Percentiles rank a stretch among this genome's conserved stretches.
These are phyloP conservation scores for Tolypocladium sp. DNA, from an alignment of 2,329 filamentous ascomycete genomes.

Conservation along the genomic window DNA sequence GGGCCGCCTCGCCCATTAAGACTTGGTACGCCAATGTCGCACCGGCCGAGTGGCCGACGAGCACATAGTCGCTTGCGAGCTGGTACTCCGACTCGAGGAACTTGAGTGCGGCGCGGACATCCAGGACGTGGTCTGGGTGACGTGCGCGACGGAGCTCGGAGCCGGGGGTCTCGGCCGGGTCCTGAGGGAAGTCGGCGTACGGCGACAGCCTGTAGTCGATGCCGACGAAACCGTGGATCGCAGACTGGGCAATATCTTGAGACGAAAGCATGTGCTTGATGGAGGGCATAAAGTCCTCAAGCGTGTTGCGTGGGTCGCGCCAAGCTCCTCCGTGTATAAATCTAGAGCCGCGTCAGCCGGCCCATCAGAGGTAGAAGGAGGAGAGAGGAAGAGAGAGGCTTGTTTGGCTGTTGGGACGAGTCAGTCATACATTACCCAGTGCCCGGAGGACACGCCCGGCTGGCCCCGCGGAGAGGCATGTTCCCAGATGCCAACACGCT, in stretches of 20 bases:
- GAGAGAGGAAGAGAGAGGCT: not conserved
- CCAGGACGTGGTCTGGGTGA: slow-evolving; percentile 52
- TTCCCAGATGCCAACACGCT: slow-evolving; percentile 38
- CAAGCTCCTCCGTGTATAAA: slow-evolving; percentile 57
- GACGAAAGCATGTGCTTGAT: slow-evolving; percentile 31
- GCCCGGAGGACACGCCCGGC: slow-evolving; percentile 9
- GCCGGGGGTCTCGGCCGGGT: slow-evolving; percentile 13
- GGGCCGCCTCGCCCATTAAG: slow-evolving; percentile 31
- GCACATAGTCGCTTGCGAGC: slow-evolving; percentile 41
- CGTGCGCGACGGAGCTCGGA: slow-evolving; percentile 30
- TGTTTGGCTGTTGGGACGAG: not conserved
- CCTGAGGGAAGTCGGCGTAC: slow-evolving; percentile 33
- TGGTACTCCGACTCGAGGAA: slow-evolving; percentile 36
- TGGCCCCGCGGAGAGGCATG: slow-evolving; percentile 8
- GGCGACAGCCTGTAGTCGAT: slow-evolving; percentile 54
- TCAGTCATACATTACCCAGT: slow-evolving; percentile 27
- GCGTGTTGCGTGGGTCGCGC: slow-evolving; percentile 45
- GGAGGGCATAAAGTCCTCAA: slow-evolving; percentile 34
- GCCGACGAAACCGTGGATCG: slow-evolving; percentile 53
- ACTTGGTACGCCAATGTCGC: slow-evolving; percentile 56
- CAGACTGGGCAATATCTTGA: slow-evolving; percentile 12
- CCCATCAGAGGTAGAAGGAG: not conserved
- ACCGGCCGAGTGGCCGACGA: slow-evolving; percentile 55
- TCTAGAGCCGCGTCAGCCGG: slow-evolving; percentile 15
- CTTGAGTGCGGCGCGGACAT: slow-evolving; percentile 42